A percentile compares a stretch with the other conserved stretches of the same genome.
Evolutionary conservation across 257 asterid genomes (phyloP).

Genomic region (Verbascum thapsus): DNA sequence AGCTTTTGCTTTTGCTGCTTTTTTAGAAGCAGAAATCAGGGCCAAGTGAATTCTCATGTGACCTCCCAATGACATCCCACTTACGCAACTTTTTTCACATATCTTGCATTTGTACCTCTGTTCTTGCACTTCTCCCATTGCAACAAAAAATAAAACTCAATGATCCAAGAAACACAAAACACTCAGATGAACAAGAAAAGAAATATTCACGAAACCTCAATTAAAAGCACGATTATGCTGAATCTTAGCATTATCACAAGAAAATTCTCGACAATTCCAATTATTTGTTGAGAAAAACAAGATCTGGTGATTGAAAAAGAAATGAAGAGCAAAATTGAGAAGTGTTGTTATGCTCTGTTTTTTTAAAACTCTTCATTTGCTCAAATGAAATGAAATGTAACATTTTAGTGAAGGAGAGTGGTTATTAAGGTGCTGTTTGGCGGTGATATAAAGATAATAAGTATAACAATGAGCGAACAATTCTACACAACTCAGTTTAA

Average conservation of each 20-base stretch:
- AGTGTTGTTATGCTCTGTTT: conserved; percentile 19
- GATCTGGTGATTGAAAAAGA: conserved; percentile 35
- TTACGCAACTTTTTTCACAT: conserved; percentile 64
- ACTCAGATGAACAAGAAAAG: conserved; percentile 2
- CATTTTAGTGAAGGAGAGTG: conserved; percentile 35
- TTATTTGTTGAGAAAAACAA: conserved; percentile 26
- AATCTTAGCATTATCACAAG: conserved; percentile 30
- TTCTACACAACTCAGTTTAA: too few species aligned
- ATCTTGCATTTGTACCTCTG: conserved; percentile 63
- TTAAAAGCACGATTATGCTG: not conserved
- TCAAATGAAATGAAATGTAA: conserved; percentile 18
- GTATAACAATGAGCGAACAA: not conserved
- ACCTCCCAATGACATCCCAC: conserved; percentile 91
- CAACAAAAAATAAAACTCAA: conserved; percentile 34
- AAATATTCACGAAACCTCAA: conserved; percentile 39
- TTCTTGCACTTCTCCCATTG: conserved; percentile 50
- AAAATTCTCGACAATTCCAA: conserved; percentile 19
- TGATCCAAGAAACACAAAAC: conserved; percentile 40
- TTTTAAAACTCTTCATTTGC: conserved; percentile 45
- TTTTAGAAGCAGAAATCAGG: conserved; percentile 61
- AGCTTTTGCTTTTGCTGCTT: conserved; percentile 33
- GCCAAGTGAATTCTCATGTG: conserved; percentile 85
- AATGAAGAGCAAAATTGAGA: not conserved
- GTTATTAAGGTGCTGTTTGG: conserved; percentile 44
- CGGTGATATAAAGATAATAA: conserved; percentile 22